Base-by-base conservation (phyloP, 1,139 yeast genomes). In the Candida sp. region DNA sequence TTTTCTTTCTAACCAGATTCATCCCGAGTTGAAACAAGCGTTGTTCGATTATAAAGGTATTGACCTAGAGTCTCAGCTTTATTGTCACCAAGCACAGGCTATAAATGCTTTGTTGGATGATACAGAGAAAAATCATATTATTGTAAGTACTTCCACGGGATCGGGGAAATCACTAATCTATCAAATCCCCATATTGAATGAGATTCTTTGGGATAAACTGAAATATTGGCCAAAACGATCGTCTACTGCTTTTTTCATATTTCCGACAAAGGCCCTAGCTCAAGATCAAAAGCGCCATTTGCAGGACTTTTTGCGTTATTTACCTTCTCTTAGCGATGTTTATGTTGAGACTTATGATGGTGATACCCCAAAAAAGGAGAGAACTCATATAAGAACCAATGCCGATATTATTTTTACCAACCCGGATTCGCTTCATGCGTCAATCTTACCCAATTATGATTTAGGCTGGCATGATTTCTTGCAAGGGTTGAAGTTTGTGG, bases 181-280 rank as follows among this genome's bases (percentile, higher is more conserved):
- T 57, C 99, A 93, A 61, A 64, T 90, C 2, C 96, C 98, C 0
- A 88, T 93, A 4, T 61, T 91, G 7, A 77, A 79, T 43, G 77
- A 79, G 4, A 73, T 78, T 5, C 65, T 87, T 0, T 64, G 73
- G 69, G 68, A 71, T 42, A 55, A 63, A 5, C 51, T 56, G 19
- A 47, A 49, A 23, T 62, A 62, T 1, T 36, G 44, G n/a, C 49
- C 46, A 19, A 50, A 49, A 9, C 47, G 75, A 19, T 36, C 50
- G 0, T 53, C 70, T 19, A 87, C 96, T 0, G 89, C 96, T 3
- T 73, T 95, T 68, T 89, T 87, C 54, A 82, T 93, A 6, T 93
- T 93, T 56, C 99, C 99, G 1, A 93, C 99, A 0, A 93, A 93
- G 57, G 99, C 99, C 0, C 70, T 93, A 39, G 98, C 99, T 0